These are phyloP conservation scores for Paramecium caudatum DNA, from an alignment of 73 alveolate genomes.

Conservation along the genomic window DNA sequence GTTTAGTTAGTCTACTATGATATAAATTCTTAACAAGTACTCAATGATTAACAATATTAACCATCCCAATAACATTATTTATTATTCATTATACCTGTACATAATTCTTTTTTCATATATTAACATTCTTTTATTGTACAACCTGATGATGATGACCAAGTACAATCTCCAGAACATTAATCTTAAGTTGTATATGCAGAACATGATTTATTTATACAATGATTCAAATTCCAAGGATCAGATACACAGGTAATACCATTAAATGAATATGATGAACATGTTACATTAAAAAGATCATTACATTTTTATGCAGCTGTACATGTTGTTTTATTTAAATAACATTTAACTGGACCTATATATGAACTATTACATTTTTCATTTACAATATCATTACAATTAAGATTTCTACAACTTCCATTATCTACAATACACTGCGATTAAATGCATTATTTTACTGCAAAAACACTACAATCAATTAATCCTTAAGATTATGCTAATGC, in stretches of 20 bases:
- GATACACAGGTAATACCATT: not conserved
- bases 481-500: not conserved
- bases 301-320: constrained; percentile 37
- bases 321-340: not conserved
- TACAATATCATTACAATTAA: not conserved
- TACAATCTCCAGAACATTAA: not conserved
- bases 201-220: constrained; percentile 10
- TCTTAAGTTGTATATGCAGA: not conserved
- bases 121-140: not conserved
- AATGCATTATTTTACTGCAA: not conserved
- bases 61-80: constrained; percentile 54
- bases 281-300: not conserved
- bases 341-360: not conserved
- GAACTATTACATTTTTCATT: not conserved
- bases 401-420: not conserved
- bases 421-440: not conserved
- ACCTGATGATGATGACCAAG: constrained; percentile 5
- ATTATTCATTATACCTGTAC: constrained; percentile 49
- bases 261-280: not conserved
- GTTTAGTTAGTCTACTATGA: not conserved
- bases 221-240: constrained; percentile 9
- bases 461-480: not conserved
- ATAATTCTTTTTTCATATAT: not conserved
- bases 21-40: not conserved
- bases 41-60: not conserved